Evolutionary conservation across 495 filamentous ascomycete species (phyloP), one percentile per base, ranked within the genome.

Genomic region (Chaetomidium leptoderma): DNA sequence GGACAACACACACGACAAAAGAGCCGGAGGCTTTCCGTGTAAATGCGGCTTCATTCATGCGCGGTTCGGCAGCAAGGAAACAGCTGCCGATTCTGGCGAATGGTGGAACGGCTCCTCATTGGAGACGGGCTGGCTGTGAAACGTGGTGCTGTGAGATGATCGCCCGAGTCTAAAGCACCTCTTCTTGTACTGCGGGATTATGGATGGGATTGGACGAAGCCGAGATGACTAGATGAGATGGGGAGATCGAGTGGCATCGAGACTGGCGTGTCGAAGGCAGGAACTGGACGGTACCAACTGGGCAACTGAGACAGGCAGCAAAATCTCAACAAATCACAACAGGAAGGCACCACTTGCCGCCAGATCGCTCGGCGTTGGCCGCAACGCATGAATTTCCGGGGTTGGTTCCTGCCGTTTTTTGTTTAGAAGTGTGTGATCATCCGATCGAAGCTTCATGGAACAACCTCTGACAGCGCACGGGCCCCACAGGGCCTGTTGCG

Each of bases 361-460:
- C 21, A 49, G 40, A 49, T 37, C 46, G n/a, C 23, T 50, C 36
- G 29, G 63, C 29, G 21, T 54, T 33, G 33, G 19, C 33, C 33
- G 30, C 37, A 43, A 32, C 21, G 43, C 54, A 40, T 49, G 27
- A 57, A 42, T 42, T 13, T 19, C n/a, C 16, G 45, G 37, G 36
- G 1, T n/a, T 30, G 26, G 26, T n/a, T 51, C 42, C 40, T 45
- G 48, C 35, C 40, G 30, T 54, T 19, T 37, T 49, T 13, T 53
- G 49, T 40, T 40, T 39, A 45, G 29, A 52, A 35, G 55, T 53
- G 66, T 66, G 40, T 69, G 66, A 69, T 69, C 64, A 55, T 59
- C 52, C 17, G 50, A 55, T 66, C 49, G 65, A 70, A 70, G 67
- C 53, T 37, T 50, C 49, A 44, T 63, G 53, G 65, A 70, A 70